A percentile compares a stretch with the other conserved stretches of the same genome.
Evolutionary conservation across 2,329 filamentous ascomycete species (phyloP).

Genomic region (Calonectria multiphialidica): DNA sequence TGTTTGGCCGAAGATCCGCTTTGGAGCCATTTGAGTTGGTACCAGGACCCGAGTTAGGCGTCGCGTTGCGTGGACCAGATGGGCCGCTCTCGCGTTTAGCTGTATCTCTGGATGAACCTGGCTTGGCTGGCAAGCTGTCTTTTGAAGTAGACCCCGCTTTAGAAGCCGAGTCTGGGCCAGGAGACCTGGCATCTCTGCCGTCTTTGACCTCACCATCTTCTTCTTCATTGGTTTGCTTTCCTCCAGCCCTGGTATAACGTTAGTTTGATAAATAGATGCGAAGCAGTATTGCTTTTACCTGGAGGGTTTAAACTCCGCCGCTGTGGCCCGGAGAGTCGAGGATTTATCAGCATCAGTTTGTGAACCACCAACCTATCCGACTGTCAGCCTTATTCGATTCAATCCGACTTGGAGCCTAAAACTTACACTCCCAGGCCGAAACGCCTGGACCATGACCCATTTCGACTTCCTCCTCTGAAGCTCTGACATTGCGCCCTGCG

Average conservation of each 20-base stretch:
- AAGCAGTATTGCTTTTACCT: slow-evolving; percentile 47
- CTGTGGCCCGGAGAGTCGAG: slow-evolving; percentile 68
- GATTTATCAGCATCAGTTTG: slow-evolving; percentile 46
- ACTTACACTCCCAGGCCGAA: slow-evolving; percentile 73
- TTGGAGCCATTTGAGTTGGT: slow-evolving; percentile 36
- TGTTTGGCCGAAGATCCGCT: slow-evolving; percentile 48
- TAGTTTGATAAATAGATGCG: not conserved
- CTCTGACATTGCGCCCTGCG: slow-evolving; percentile 77
- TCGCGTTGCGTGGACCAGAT: slow-evolving; percentile 41
- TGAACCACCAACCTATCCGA: slow-evolving; percentile 42
- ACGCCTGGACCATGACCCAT: slow-evolving; percentile 82
- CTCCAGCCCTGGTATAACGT: slow-evolving; percentile 25
- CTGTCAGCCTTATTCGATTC: slow-evolving; percentile 32
- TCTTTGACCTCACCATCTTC: slow-evolving; percentile 83
- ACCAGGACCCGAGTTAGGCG: slow-evolving; percentile 36
- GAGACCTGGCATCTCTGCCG: slow-evolving; percentile 51
- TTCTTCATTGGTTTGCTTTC: slow-evolving; percentile 58
- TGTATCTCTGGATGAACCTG: slow-evolving; percentile 42
- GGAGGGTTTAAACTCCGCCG: slow-evolving; percentile 73
- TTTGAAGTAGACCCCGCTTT: slow-evolving; percentile 34
- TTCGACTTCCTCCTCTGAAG: slow-evolving; percentile 74
- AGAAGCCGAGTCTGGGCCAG: slow-evolving; percentile 22
- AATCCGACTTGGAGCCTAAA: not conserved
- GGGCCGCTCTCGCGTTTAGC: slow-evolving; percentile 41
- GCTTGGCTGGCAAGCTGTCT: slow-evolving; percentile 51